These are phyloP conservation scores for Fusarium equiseti DNA, from an alignment of 2,329 filamentous ascomycete species.

Conservation along the genomic window DNA sequence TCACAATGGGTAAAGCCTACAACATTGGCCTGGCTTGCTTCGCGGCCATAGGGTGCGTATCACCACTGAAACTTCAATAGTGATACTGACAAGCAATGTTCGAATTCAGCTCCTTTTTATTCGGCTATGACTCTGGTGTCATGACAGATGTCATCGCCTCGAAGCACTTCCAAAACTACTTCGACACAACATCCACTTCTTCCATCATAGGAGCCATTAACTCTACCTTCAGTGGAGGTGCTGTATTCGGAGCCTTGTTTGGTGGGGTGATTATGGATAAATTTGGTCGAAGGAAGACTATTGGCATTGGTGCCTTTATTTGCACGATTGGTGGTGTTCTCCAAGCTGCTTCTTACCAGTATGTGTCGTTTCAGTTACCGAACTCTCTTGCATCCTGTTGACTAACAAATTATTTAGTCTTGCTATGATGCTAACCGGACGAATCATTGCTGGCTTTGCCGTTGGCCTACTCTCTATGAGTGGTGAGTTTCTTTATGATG, in stretches of 20 bases:
- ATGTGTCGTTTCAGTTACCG: conserved; percentile 23
- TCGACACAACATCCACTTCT: conserved; percentile 60
- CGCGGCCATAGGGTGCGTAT: conserved; percentile 55
- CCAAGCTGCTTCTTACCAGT: conserved; percentile 61
- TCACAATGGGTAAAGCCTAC: conserved; percentile 56
- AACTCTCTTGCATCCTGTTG: conserved; percentile 55
- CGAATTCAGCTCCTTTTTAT: conserved; percentile 55
- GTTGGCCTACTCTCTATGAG: conserved; percentile 57
- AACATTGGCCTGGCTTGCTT: conserved; percentile 55
- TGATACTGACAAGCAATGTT: conserved; percentile 1
- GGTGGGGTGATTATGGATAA: conserved; percentile 63
- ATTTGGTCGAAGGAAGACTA: conserved; percentile 65
- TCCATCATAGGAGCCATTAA: conserved; percentile 68
- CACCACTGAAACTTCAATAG: not conserved
- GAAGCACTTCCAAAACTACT: conserved; percentile 64
- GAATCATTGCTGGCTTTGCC: conserved; percentile 45
- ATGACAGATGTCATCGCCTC: conserved; percentile 66
- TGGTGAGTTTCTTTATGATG: conserved; percentile 24
- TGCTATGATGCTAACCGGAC: conserved; percentile 44
- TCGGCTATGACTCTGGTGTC: conserved; percentile 56
- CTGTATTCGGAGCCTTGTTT: conserved; percentile 44
- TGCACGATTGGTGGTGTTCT: conserved; percentile 65
- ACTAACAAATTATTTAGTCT: conserved; percentile 56
- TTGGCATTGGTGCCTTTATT: conserved; percentile 65
- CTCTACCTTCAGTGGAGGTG: conserved; percentile 62